Base-by-base conservation (phyloP, 2,329 filamentous ascomycete species). In the Ophiostoma sp. region DNA sequence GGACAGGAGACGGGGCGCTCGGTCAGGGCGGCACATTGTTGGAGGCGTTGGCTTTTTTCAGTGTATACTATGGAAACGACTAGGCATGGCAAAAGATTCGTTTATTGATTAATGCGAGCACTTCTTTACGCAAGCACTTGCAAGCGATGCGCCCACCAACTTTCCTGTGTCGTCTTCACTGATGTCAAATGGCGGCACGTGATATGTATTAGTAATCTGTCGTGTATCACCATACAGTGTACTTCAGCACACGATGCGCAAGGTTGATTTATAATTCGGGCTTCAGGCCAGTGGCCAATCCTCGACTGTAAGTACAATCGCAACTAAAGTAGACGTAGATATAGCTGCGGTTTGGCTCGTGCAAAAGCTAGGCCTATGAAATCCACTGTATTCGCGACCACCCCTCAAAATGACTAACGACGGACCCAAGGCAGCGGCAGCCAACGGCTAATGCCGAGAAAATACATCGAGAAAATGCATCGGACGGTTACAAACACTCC, bases 61-160 rank as follows among this genome's bases (percentile, higher is more conserved):
- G 68, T 67, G 68, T 69, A 67, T 66, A 66, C 18, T 64, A 69
- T 55, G 64, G 64, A 66, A 52, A 66, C 60, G 65, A 69, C 58
- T 52, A 60, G 68, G 60, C 68, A 66, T 52, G 65, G 60, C 60
- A 67, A 66, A 67, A 69, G 58, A 69, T 62, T 62, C 40, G 11
- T 9, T 14, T 58, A 18, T 16, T 47, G 5, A 41, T 60, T 9
- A 27, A 55, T 52, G 47, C 47, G n/a, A 52, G 47, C 47, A 52
- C 6, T 27, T 52, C 47, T 12, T 11, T 45, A 45, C 14, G 42
- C 42, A 45, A 45, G 9, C 42, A 45, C 9, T 8, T 8, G 42
- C 14, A 45, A 2, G 4, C 14, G 36, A 18, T 63, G 52, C 9
- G 9, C 42, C 6, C 14, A 45, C 14, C 42, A 45, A 12, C 42